Percentiles rank a stretch among this genome's conserved stretches.
Conservation (phyloP, 805 yeast species). For the Lipomyces orientalis region DNA sequence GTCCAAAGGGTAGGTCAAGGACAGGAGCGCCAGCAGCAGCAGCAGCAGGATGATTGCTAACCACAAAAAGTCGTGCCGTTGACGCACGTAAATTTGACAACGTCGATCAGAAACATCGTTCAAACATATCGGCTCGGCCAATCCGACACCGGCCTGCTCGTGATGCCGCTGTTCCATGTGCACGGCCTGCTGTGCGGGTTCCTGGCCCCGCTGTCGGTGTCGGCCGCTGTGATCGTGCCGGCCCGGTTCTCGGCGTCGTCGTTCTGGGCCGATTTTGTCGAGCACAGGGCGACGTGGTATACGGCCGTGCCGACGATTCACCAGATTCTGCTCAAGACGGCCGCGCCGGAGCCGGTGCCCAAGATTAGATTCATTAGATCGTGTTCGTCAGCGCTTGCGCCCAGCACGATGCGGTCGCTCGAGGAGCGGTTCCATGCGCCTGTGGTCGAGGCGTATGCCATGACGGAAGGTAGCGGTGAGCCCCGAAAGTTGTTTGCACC, state of each 20-base stretch:
- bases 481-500: too few relatives aligned
- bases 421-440: conserved; percentile 67
- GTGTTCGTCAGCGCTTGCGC: conserved; percentile 74
- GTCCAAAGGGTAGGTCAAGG: conserved; percentile 57
- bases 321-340: conserved; percentile 62
- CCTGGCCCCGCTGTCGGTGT: conserved; percentile 65
- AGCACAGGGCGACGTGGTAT: conserved; percentile 66
- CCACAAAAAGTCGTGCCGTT: conserved; percentile 61
- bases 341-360: conserved; percentile 58
- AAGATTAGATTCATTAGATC: conserved; percentile 70
- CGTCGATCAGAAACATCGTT: conserved; percentile 63
- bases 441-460: conserved; percentile 77
- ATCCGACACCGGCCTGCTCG: conserved; percentile 63
- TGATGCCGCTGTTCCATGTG: conserved; percentile 80
- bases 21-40: too few relatives aligned
- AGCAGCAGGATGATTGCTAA: conserved; percentile 2
- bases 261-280: conserved; percentile 65
- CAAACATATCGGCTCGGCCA: conserved; percentile 59
- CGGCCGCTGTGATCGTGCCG: conserved; percentile 64
- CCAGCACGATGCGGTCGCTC: conserved; percentile 62
- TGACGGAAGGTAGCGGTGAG: conserved; percentile 64
- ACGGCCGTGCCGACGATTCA: conserved; percentile 76
- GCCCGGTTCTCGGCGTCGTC: conserved; percentile 61
- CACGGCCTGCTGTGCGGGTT: conserved; percentile 75
- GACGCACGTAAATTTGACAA: conserved; percentile 65